phyloP scores from a whole-genome alignment of 2,329 filamentous ascomycete species.

The Pezicula radicicola region DNA sequence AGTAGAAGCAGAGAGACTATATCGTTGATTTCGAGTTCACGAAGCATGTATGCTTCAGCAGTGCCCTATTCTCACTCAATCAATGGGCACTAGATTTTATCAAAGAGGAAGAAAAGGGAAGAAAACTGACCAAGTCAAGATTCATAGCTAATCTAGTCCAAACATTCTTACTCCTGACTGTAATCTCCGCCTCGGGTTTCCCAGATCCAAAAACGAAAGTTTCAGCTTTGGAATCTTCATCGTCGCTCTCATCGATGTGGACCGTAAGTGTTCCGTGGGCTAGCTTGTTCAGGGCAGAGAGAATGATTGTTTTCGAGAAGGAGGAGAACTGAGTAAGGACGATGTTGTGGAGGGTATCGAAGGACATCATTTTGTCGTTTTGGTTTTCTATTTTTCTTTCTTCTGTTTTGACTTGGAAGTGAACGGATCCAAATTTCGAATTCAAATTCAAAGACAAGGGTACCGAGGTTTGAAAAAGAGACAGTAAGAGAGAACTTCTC shows the following conservation, averaged over 20 bases:
- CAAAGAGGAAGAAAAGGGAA: not conserved
- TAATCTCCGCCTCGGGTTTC: not conserved
- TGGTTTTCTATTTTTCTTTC: not conserved
- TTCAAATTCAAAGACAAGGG: not conserved
- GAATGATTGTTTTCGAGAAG: not conserved
- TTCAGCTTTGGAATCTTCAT: not conserved
- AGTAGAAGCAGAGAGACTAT: slow-evolving; percentile 37
- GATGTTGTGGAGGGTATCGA: not conserved
- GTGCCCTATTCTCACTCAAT: slow-evolving; percentile 4
- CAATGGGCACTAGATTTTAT: not conserved
- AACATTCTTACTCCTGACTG: not conserved
- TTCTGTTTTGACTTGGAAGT: not conserved
- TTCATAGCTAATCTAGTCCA: not conserved
- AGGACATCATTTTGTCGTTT: not conserved
- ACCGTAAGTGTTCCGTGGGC: not conserved
- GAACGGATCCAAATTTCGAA: not conserved
- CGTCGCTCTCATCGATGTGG: not conserved
- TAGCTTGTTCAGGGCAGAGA: not conserved
- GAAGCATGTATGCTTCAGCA: slow-evolving; percentile 59
- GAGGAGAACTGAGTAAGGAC: not conserved
- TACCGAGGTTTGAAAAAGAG: not conserved
- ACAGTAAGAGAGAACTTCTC: too few species aligned
- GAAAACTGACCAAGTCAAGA: not conserved
- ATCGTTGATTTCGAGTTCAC: slow-evolving; percentile 62
- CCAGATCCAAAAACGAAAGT: not conserved